Evolutionary conservation across 257 asterid species (phyloP).

Genomic region (Capsicum chinense): DNA sequence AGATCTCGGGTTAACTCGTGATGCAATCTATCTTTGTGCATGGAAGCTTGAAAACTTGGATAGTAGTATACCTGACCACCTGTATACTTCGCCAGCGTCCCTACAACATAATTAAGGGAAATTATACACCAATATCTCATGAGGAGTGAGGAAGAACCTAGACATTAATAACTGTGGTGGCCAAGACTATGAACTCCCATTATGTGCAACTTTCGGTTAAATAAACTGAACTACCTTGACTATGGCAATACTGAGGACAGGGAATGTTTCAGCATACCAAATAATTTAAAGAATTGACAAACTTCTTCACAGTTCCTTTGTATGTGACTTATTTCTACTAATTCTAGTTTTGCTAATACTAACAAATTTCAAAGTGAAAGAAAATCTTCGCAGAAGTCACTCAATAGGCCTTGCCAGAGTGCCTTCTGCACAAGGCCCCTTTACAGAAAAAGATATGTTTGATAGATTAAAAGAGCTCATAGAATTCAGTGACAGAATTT

Average conservation of each 20-base stretch:
- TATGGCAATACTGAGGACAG: not conserved
- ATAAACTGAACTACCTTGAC: conserved; percentile 14
- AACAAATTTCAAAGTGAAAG: conserved; percentile 18
- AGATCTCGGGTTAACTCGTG: conserved; percentile 94
- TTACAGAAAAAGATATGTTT: conserved; percentile 4
- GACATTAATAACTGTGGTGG: not conserved
- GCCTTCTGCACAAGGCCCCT: conserved; percentile 15
- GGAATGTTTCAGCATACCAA: conserved; percentile 14
- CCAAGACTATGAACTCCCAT: conserved; percentile 10
- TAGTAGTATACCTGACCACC: conserved; percentile 98
- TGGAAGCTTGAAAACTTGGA: conserved; percentile 73
- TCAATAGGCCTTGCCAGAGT: conserved; percentile 6
- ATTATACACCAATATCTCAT: conserved; percentile 14
- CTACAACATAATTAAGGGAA: conserved; percentile 39
- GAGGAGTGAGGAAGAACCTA: not conserved
- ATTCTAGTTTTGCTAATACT: conserved; percentile 3
- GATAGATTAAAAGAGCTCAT: not conserved
- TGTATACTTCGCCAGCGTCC: conserved; percentile 94
- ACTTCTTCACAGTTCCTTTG: not conserved
- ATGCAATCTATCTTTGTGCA: conserved; percentile 74
- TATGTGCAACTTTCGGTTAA: not conserved
- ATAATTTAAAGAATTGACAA: not conserved
- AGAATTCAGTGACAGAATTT: conserved; percentile 14
- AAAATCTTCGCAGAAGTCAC: not conserved
- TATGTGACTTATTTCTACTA: not conserved